Evolutionary conservation across 2,329 filamentous ascomycete species (phyloP), one percentile per base, ranked within the genome.

Genomic region (Hysterium pulicare): DNA sequence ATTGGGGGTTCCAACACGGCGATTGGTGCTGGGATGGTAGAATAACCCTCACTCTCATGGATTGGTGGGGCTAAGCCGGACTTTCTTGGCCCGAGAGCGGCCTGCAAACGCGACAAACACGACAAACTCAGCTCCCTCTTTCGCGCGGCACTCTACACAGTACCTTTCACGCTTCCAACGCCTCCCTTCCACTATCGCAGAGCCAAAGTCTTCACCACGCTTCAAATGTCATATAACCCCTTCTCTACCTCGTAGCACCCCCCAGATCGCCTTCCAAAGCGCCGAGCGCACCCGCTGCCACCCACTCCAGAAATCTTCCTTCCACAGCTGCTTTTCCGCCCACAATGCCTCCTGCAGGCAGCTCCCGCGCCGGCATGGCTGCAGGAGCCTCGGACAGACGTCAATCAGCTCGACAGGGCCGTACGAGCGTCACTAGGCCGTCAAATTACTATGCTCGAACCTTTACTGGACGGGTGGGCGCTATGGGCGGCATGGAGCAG

Each of bases 401-500:
- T n/a, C 60, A 62, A 48, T 73, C 71, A 33, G 71, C 72, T 42
- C 66, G 73, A 46, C 70, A 72, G 36, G 67, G 70, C 20, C 69
- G 72, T 41, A 68, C 69, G 40, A 72, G 67, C 32, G 67, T 72
- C 40, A 63, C 61, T 19, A 59, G 73, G 31, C 73, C 73, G 23
- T 58, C 69, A 33, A 75, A 76, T 56, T 76, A 76, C 64, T 76
- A 76, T 65, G 73, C 73, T 48, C 71, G 72, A 40, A 65, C 67
- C 42, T 74, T 72, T 48, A 67, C 64, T 47, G 64, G 64, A 33
- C 57, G 67, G 30, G 58, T 64, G 24, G 38, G 42, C 37, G 49
- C 57, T 17, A 54, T 61, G 40, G 61, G 58, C 44, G 64, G 61
- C 24, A 49, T 64, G 45, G 66, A 67, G 51, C 58, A 66, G 56